phyloP scores from a whole-genome alignment of 225 moss, liverwort and hornwort species.

The Asterella californica region DNA sequence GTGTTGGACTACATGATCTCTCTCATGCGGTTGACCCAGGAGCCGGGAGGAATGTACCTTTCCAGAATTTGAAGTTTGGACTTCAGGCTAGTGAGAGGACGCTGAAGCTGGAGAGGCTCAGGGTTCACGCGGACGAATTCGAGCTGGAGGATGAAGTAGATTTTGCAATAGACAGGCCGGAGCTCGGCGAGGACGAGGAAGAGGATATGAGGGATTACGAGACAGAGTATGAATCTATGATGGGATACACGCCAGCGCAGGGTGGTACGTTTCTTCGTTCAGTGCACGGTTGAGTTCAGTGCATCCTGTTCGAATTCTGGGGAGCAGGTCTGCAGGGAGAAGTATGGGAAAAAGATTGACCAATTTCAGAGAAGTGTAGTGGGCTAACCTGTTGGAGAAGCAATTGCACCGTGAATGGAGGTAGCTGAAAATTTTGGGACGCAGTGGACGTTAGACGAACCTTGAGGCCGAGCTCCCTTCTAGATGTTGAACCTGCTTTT shows the following conservation, averaged over 20 bases:
- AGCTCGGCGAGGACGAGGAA: constrained; percentile 82
- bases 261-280: constrained; percentile 9
- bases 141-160: constrained; percentile 86
- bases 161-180: constrained; percentile 65
- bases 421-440: too few relatives aligned
- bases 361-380: background rate
- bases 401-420: background rate
- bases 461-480: background rate
- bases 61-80: background rate
- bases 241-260: constrained; percentile 61
- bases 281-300: too few relatives aligned
- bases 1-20: background rate
- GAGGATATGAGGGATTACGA: constrained; percentile 88
- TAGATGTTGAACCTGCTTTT: background rate
- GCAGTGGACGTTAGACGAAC: background rate
- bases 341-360: background rate
- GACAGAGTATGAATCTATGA: constrained; percentile 74
- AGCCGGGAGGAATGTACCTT: background rate
- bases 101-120: constrained; percentile 33
- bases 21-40: background rate
- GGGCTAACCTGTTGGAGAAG: background rate
- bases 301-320: background rate
- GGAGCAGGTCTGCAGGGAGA: background rate
- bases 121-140: constrained; percentile 69
- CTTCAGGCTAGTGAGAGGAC: background rate